Evolutionary conservation across 768 basidiomycete genomes (phyloP), one percentile per base, ranked within the genome.

Genomic region (Leccinum arenicola): DNA sequence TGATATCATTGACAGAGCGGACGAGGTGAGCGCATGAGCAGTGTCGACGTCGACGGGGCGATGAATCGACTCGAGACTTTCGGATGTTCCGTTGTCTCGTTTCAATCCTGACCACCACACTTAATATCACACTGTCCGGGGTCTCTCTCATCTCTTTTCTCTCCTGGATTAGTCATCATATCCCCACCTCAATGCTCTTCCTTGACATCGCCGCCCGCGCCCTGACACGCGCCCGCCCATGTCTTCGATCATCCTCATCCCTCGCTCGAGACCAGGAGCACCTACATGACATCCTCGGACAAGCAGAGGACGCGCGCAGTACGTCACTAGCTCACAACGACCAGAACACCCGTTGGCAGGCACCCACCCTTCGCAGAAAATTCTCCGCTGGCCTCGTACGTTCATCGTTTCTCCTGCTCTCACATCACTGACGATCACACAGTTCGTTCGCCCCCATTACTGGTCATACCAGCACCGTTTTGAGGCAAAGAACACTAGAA

Each of bases 361-460:
- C 64, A 17, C 21, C 66, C 14, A 65, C 65, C 12, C n/a, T 61
- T n/a, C 73, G 70, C 52, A 72, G 72, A 51, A 65, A 63, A 57
- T 72, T 73, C 36, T 7, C 63, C 0, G 25, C 64, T 1, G 64
- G 66, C 31, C 33, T 73, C 55, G 72, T 73, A 31, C 4, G 70
- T 6, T 21, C 17, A 5, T 3, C 14, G 2, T 4, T 7, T 35
- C 1, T 3, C 3, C 31, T 12, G 33, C 10, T n/a, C 31, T 4
- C 33, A 21, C 49, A 0, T 19, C 10, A 12, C 58, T 59, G 0
- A 58, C 59, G 11, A 0, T 50, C 36, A 33, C 15, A 9, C 27
- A 84, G 84, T 82, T 83, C 64, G 66, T 83, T 49, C 75, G 74
- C 21, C 84, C 83, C 10, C 69, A 74, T 58, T 74, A 78, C 61